Evolutionary conservation across 2,329 filamentous ascomycete genomes (phyloP), one percentile per base, ranked within the genome.

Genomic region (Penicillium sp.): DNA sequence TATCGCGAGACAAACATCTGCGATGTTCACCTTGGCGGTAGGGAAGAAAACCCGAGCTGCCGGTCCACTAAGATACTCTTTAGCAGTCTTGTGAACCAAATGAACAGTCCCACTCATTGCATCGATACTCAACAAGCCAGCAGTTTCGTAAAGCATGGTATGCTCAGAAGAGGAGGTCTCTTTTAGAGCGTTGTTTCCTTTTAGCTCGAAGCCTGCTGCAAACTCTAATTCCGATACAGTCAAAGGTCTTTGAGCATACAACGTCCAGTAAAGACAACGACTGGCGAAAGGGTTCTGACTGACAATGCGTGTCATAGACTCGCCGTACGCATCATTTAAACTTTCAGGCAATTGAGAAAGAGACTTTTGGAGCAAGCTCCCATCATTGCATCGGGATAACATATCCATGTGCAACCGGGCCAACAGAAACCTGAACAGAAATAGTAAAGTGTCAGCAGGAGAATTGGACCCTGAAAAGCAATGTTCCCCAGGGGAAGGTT

Each of bases 1-100:
- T 5, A 57, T 50, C 0, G 63, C 61, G 2, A 72, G 56, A 34
- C 70, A 72, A 18, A 55, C 50, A 4, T 72, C 69, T 1, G 70
- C 65, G 10, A 72, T 72, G 1, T 70, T 50, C 16, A 65, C 67
- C 10, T 65, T 56, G 0, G 70, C 69, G 0, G 52, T 53, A 1
- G 70, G 67, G 13, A 72, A 72, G 44, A 72, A 71, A 0, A 69
- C 68, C 3, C 69, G 57, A 6, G 68, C 59, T 13, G 66, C 65
- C 8, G 69, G 48, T 0, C 69, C 66, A 10, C 43, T 56, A 0
- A 72, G 59, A 13, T 71, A 71, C 16, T 71, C 70, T 37, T 66
- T 68, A 1, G 68, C 69, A 0, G 70, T 72, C 38, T 59, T 64
- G 40, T 72, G 70, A 20, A 72, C 65, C 10, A 72, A 60, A 3